These are phyloP conservation scores for Geotrichum histeridarum DNA, from an alignment of 1,139 yeast species.

Conservation along the genomic window DNA sequence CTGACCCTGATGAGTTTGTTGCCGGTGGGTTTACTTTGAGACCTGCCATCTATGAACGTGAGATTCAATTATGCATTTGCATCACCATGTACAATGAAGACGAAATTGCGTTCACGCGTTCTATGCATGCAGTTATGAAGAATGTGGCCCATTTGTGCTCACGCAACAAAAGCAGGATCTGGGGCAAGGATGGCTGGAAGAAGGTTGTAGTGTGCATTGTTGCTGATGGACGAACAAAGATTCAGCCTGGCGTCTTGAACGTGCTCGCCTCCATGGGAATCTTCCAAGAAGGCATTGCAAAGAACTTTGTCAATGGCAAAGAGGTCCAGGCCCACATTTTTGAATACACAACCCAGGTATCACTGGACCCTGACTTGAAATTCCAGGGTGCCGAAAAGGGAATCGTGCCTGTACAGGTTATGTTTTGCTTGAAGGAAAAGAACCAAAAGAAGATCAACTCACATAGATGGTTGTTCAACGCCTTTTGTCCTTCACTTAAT, in stretches of 20 bases:
- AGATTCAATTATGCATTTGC: constrained; percentile 83
- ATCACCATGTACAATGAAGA: constrained; percentile 96
- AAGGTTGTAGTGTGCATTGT: constrained; percentile 85
- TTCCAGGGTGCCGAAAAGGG: constrained; percentile 78
- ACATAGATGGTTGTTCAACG: constrained; percentile 94
- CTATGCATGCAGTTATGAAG: constrained; percentile 88
- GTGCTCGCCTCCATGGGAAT: constrained; percentile 89
- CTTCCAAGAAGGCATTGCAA: constrained; percentile 93
- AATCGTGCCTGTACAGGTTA: constrained; percentile 84
- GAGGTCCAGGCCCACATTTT: constrained; percentile 88
- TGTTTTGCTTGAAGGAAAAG: constrained; percentile 82
- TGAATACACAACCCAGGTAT: constrained; percentile 88
- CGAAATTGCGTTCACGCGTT: constrained; percentile 79
- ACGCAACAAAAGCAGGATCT: constrained; percentile 70
- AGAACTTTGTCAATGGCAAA: constrained; percentile 84
- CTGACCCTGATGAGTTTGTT: constrained; percentile 81
- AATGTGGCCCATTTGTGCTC: constrained; percentile 83
- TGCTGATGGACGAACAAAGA: constrained; percentile 88
- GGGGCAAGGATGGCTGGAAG: constrained; percentile 97
- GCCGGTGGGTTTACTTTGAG: constrained; percentile 77
- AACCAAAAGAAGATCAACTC: constrained; percentile 91
- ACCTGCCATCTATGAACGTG: constrained; percentile 77
- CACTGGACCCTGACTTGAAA: constrained; percentile 75
- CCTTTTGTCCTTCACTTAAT: constrained; percentile 77
- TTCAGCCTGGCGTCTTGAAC: constrained; percentile 75